A percentile compares a stretch with the other conserved stretches of the same genome.
phyloP scores from a whole-genome alignment of 78 protist species.

The Polysphondylium violaceum region DNA sequence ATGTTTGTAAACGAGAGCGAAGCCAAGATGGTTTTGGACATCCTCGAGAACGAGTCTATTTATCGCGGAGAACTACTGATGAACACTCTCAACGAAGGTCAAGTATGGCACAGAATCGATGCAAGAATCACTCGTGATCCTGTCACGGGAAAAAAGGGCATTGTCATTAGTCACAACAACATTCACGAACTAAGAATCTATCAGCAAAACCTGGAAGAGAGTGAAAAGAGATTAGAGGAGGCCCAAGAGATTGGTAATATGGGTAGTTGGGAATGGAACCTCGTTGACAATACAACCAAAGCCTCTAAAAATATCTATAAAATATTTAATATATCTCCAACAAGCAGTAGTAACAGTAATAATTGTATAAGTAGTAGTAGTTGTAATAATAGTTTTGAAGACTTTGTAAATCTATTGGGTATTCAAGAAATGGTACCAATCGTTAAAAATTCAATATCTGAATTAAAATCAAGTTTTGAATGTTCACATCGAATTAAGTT shows the following conservation, averaged over 20 bases:
- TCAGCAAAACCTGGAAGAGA: constrained; percentile 1
- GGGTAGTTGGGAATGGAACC: constrained; percentile 63
- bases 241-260: constrained; percentile 34
- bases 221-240: constrained; percentile 6
- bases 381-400: neutral
- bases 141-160: constrained; percentile 7
- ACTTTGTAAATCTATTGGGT: constrained; percentile 4
- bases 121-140: constrained; percentile 18
- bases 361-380: no score
- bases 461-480: constrained; percentile 22
- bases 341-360: neutral
- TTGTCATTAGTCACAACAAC: neutral
- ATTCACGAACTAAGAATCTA: neutral
- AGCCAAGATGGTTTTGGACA: neutral
- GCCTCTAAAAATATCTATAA: constrained; percentile 47
- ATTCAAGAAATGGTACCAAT: constrained; percentile 5
- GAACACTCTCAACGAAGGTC: neutral
- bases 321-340: neutral
- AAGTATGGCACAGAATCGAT: neutral
- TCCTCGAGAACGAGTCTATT: neutral
- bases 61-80: neutral
- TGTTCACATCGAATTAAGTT: constrained; percentile 22
- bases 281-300: constrained; percentile 9
- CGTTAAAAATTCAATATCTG: neutral
- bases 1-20: constrained; percentile 1